Conservation (phyloP, 169 alveolate genomes). For the Eimeria maxima region DNA sequence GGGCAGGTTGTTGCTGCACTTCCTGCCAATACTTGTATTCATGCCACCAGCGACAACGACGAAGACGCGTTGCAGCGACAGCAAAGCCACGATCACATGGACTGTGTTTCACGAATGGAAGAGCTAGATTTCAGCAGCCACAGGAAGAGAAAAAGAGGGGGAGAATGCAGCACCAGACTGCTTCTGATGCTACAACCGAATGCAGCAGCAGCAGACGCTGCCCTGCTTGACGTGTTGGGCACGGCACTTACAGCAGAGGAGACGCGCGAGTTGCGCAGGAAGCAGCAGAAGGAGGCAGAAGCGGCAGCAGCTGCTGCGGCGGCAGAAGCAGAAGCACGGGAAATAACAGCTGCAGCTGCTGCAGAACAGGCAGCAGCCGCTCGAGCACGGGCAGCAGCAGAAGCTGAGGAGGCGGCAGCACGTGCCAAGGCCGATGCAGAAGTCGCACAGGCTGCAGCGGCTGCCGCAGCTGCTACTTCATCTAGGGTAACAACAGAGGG, state of each 20-base stretch:
- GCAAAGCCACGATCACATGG: background rate
- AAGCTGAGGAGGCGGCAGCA: conserved; percentile 25
- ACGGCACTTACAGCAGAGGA: conserved; percentile 71
- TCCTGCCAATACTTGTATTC: background rate
- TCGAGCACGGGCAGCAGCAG: conserved; percentile 5
- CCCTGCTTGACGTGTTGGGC: conserved; percentile 58
- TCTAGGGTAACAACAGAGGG: background rate
- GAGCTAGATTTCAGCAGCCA: conserved; percentile 62
- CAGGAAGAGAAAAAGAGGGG: conserved; percentile 70
- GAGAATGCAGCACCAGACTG: conserved; percentile 71
- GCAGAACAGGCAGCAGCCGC: conserved; percentile 53
- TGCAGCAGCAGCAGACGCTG: conserved; percentile 71
- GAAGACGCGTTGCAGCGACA: conserved; percentile 27
- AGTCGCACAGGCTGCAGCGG: background rate
- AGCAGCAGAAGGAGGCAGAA: conserved; percentile 65
- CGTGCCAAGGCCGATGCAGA: conserved; percentile 24
- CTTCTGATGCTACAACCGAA: conserved; percentile 69
- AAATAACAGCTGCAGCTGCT: conserved; percentile 28
- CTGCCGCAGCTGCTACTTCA: background rate
- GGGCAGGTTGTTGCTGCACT: conserved; percentile 21
- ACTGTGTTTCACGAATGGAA: background rate
- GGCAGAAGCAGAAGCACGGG: conserved; percentile 23
- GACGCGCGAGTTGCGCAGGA: conserved; percentile 65
- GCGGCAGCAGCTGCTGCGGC: conserved; percentile 76
- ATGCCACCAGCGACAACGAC: background rate